Percentiles rank a stretch among this genome's conserved stretches.
Conservation (phyloP, 176 grass and related monocot species). For the Leersia perrieri region DNA sequence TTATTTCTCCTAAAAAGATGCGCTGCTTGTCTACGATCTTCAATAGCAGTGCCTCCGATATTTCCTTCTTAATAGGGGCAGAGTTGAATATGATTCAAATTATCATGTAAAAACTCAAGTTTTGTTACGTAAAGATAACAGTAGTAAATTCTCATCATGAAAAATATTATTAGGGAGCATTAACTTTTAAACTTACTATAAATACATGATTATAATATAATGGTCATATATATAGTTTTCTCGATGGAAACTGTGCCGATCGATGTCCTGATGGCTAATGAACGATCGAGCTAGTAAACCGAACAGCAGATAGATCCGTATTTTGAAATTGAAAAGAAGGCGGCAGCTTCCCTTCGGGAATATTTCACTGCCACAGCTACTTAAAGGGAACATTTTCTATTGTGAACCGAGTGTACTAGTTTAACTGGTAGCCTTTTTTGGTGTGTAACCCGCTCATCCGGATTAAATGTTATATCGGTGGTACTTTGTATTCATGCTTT, state of each 20-base stretch:
- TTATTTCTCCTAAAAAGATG: neutral
- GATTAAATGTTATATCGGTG: too few species aligned
- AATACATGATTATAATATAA: neutral
- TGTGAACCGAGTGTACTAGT: too few species aligned
- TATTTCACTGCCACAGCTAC: neutral
- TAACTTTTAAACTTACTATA: neutral
- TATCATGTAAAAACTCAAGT: too few species aligned
- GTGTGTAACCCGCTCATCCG: too few species aligned
- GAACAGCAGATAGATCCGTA: neutral
- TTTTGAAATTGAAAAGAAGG: neutral
- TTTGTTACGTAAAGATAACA: neutral
- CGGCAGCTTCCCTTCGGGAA: neutral
- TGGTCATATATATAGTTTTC: neutral
- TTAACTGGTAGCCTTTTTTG: too few species aligned
- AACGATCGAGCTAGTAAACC: neutral
- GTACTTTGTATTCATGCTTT: too few species aligned
- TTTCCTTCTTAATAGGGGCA: neutral
- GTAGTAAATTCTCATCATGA: neutral
- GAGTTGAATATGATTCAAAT: too few species aligned
- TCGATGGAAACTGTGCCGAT: too few species aligned
- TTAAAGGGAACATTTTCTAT: too few species aligned
- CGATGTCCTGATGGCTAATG: too few species aligned
- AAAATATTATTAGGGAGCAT: neutral
- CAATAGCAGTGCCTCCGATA: neutral
- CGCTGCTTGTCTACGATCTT: neutral